Percentiles rank a stretch among this genome's conserved stretches.
Conservation (phyloP, 2,329 filamentous ascomycete genomes). For the Pseudocercospora macadamiae region DNA sequence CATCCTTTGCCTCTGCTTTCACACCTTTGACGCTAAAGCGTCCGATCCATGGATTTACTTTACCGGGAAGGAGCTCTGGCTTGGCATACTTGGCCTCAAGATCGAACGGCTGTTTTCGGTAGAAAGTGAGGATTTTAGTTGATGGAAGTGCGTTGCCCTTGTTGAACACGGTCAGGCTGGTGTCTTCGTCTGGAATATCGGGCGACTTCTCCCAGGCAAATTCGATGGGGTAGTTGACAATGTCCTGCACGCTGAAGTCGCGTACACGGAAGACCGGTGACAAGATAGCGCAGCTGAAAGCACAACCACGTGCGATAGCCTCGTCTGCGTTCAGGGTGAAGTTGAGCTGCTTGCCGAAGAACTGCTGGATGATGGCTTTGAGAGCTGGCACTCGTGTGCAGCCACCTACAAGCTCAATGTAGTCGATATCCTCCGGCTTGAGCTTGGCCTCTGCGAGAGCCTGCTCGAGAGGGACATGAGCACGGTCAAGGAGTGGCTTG, state of each 20-base stretch:
- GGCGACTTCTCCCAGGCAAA: conserved; percentile 99
- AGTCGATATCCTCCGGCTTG: conserved; percentile 87
- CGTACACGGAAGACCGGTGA: conserved; percentile 98
- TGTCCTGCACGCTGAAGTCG: conserved; percentile 96
- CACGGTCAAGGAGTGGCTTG: conserved; percentile 76
- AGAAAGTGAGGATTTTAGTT: conserved; percentile 99
- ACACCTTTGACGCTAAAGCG: conserved; percentile 98
- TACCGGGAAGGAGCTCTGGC: conserved; percentile 83
- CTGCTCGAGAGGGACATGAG: conserved; percentile 78
- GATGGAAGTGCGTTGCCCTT: conserved; percentile 95
- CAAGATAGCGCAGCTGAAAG: conserved; percentile 96
- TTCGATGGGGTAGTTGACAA: conserved; percentile 97
- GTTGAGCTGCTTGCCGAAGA: conserved; percentile 90
- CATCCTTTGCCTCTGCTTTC: conserved; percentile 87
- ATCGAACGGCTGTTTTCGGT: conserved; percentile 96
- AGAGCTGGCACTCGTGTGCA: conserved; percentile 90
- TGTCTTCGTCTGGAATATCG: conserved; percentile 98
- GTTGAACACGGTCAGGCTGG: conserved; percentile 95
- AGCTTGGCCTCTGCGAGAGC: conserved; percentile 93
- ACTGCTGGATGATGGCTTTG: conserved; percentile 85
- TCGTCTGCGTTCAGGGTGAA: conserved; percentile 99
- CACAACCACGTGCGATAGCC: conserved; percentile 91
- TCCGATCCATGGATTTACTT: conserved; percentile 92
- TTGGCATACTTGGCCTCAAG: conserved; percentile 92
- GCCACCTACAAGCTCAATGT: conserved; percentile 90